Evolutionary conservation across 306 rosid species (phyloP).

Genomic region (Trifolium pratense): DNA sequence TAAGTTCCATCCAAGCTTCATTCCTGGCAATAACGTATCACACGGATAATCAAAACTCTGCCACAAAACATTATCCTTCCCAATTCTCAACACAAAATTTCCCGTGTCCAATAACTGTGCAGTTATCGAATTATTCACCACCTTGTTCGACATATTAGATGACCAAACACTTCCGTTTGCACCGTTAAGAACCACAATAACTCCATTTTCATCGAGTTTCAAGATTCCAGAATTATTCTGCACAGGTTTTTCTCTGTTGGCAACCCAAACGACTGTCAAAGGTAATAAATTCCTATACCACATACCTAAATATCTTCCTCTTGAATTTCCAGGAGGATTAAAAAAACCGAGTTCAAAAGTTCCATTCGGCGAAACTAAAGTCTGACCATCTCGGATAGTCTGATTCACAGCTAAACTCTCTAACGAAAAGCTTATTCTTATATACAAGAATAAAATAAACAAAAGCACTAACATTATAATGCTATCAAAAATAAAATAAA

Average conservation of each 20-base stretch:
- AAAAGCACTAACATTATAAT: neutral
- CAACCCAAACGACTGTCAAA: constrained; percentile 38
- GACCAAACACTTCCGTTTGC: constrained; percentile 33
- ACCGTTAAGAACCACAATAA: constrained; percentile 30
- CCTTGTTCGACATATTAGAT: constrained; percentile 1
- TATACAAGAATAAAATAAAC: neutral
- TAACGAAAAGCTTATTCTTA: neutral
- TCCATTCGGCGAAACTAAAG: constrained; percentile 35
- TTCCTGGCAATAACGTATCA: no score
- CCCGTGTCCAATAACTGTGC: constrained; percentile 36
- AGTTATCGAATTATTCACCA: neutral
- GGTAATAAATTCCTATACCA: constrained; percentile 40
- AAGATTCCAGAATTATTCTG: constrained; percentile 26
- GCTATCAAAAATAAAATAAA: no score
- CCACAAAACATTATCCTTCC: constrained; percentile 29
- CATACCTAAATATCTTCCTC: constrained; percentile 32
- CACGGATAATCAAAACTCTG: neutral
- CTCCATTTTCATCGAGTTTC: constrained; percentile 15
- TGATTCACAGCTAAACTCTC: constrained; percentile 12
- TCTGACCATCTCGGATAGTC: constrained; percentile 26
- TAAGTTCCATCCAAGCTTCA: constrained; percentile 20
- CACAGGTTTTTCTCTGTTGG: constrained; percentile 36
- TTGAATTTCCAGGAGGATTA: constrained; percentile 30
- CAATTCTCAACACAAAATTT: constrained; percentile 37
- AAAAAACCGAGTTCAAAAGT: constrained; percentile 38